Evolutionary conservation across 805 yeast genomes (phyloP), one percentile per base, ranked within the genome.

Genomic region (Hanseniaspora clermontiae): DNA sequence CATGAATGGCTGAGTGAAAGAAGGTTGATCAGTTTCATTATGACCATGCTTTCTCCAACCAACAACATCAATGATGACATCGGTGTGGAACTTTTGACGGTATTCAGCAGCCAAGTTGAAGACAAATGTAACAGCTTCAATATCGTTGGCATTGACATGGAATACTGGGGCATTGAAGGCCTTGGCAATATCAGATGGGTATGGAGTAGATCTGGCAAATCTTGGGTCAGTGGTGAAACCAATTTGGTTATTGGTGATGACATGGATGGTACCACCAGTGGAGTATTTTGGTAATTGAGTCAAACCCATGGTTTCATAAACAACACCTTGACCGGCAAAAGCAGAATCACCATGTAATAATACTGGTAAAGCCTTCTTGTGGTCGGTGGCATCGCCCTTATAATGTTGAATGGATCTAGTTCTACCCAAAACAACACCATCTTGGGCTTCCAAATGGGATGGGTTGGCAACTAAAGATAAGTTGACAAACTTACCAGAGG

Each of bases 181-280:
- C 76, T 93, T 93, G 65, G 97, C 97, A 68, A 93, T 80, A 76
- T 93, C 99, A 27, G 96, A 86, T 65, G 98, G 97, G 73, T 93
- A 93, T 66, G 95, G 91, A 50, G 98, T 93, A 29, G 97, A 91
- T 77, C 99, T 85, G 39, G 97, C 89, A 66, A 84, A 84, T 76
- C 96, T 81, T 63, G 99, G 99, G 71, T 93, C 97, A 53, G 99
- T 93, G 62, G 99, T 93, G 81, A 93, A 93, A 72, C 99, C 99
- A 71, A 93, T 91, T 80, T 93, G 99, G 77, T 93, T 93, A 75
- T 93, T 93, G 61, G 93, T 89, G 67, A 93, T 90, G 62, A 93
- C 81, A 74, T 93, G 98, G 63, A 93, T 77, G 53, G 97, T 89
- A 78, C 99, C 99, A 76, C 99, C 99, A 50, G 97, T 90, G 52